Conservation (phyloP, 2,329 filamentous ascomycete species). For the Exophiala xenobiotica region DNA sequence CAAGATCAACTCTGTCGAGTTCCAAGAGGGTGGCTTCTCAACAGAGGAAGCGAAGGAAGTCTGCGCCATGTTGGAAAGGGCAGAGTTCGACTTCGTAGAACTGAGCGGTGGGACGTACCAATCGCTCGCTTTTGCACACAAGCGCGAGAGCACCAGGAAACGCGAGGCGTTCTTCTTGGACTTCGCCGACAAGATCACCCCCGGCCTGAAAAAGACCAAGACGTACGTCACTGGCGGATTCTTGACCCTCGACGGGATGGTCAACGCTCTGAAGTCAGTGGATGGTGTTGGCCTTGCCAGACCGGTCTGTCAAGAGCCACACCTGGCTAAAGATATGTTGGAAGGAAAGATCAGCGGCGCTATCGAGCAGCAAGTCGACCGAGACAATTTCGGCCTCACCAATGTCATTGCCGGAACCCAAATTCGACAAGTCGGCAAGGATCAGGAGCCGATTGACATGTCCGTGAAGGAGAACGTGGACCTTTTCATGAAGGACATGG, state of each 20-base stretch:
- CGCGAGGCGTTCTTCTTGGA: constrained; percentile 62
- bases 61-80: constrained; percentile 35
- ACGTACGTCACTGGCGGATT: constrained; percentile 61
- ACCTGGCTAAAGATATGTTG: constrained; percentile 34
- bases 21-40: constrained; percentile 47
- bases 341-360: constrained; percentile 45
- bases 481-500: constrained; percentile 51
- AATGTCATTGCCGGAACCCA: constrained; percentile 51
- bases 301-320: constrained; percentile 53
- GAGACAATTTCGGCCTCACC: constrained; percentile 53
- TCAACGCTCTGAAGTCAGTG: constrained; percentile 55
- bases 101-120: constrained; percentile 62
- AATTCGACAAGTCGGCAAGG: constrained; percentile 54
- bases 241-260: constrained; percentile 57
- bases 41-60: constrained; percentile 52
- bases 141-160: constrained; percentile 55
- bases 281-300: constrained; percentile 62
- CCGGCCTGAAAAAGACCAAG: constrained; percentile 53
- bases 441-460: constrained; percentile 54
- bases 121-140: constrained; percentile 51
- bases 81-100: constrained; percentile 52
- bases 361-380: constrained; percentile 49
- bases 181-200: constrained; percentile 55
- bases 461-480: constrained; percentile 49
- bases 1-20: constrained; percentile 62